phyloP scores from a whole-genome alignment of 169 alveolate species.

The Cyclospora cayetanensis region DNA sequence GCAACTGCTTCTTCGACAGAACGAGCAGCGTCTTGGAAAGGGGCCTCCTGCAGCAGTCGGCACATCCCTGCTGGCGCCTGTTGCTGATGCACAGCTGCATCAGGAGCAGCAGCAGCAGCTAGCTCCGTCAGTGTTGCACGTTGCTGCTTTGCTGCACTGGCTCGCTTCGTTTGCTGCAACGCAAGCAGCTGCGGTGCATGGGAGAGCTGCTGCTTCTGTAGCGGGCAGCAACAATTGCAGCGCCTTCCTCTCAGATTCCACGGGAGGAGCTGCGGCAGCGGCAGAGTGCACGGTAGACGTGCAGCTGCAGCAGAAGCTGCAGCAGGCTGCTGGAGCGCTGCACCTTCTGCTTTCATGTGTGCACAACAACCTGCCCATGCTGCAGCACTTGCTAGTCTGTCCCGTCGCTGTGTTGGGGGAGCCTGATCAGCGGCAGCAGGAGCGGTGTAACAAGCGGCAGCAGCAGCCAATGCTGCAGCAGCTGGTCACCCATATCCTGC shows the following conservation, averaged over 20 bases:
- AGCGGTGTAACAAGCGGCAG: no score
- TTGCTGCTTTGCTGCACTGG: slow-evolving; percentile 41
- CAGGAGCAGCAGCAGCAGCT: slow-evolving; percentile 49
- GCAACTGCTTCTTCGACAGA: slow-evolving; percentile 32
- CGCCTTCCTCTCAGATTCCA: background rate
- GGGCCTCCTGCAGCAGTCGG: background rate
- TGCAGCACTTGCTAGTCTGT: slow-evolving; percentile 9
- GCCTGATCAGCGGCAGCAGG: slow-evolving; percentile 38
- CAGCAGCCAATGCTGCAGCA: slow-evolving; percentile 42
- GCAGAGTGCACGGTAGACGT: background rate
- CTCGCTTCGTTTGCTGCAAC: slow-evolving; percentile 27
- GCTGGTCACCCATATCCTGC: background rate
- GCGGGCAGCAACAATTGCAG: background rate
- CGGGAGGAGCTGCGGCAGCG: slow-evolving; percentile 17
- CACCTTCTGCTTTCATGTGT: slow-evolving; percentile 8
- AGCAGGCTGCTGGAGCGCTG: slow-evolving; percentile 46
- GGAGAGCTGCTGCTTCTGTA: background rate
- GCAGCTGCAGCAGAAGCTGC: slow-evolving; percentile 6
- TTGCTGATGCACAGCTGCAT: background rate
- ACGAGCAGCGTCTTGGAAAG: background rate
- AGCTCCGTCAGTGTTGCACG: background rate
- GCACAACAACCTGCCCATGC: slow-evolving; percentile 17
- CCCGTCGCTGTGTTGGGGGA: background rate
- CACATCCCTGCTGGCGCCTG: slow-evolving; percentile 4
- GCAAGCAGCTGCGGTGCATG: slow-evolving; percentile 6